Evolutionary conservation across 2,329 filamentous ascomycete species (phyloP), one percentile per base, ranked within the genome.

Genomic region (Fusarium verrucosum): DNA sequence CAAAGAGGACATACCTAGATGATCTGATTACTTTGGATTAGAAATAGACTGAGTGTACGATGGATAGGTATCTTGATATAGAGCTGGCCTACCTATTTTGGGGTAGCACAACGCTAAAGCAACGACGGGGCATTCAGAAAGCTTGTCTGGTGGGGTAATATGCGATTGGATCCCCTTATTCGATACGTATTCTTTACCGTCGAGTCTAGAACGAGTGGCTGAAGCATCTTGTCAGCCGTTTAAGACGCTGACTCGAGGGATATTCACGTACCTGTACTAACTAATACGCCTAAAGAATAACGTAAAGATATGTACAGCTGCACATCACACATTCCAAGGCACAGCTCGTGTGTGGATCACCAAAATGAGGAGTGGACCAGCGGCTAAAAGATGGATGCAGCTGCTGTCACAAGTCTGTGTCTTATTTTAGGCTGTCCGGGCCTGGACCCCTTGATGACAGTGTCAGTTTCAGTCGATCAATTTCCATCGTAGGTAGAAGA

Each of bases 91-190:
- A 38, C 19, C 26, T 20, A 38, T 30, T 38, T 46, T 41, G 30
- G 30, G 28, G 38, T 61, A 58, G 57, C 35, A 60, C 41, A 36
- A 25, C 32, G 37, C 55, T 62, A 65, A 42, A 62, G 61, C 56
- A 55, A 47, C 52, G 47, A 53, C 55, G 49, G 52, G 54, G 46
- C 23, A 50, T 65, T 20, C 46, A 50, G 44, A 69, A 70, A 70
- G 68, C 65, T 70, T 70, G 64, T 69, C 56, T 36, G 66, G 68
- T 59, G 57, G 57, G 28, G 54, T 44, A 36, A 14, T 30, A 28
- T 52, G 30, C 49, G 30, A 32, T 25, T 56, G 25, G 35, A 47
- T 33, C 20, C 56, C 38, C 30, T 35, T 7, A 37, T 35, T 44
- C 49, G 14, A 41, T 19, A 30, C 19, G 36, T 36, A 23, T 50